Evolutionary conservation across 768 basidiomycete species (phyloP), one percentile per base, ranked within the genome.

Genomic region (Boletus sp.): DNA sequence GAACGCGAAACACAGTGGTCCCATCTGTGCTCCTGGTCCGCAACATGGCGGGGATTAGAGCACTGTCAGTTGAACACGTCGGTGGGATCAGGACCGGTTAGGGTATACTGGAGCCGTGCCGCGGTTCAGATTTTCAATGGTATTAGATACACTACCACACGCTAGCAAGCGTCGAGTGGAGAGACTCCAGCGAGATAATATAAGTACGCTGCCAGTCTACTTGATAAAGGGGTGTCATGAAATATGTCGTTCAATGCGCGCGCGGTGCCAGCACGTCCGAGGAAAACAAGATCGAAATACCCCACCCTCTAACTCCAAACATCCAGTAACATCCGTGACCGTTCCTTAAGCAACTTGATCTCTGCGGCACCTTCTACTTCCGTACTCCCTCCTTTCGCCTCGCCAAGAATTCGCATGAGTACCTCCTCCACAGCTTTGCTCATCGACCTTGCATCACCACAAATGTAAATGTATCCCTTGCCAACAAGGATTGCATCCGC

Each of bases 381-480:
- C 1, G 82, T 85, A 19, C 79, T 84, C 21, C 95, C 97, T 37
- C 93, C 93, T 79, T 97, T 98, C 6, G 93, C 93, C 70, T 95
- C 90, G 11, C 89, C 97, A 19, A 99, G 79, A 59, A 93, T 87
- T 58, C 76, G 78, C 53, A 86, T 86, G 39, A 99, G 76, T 42
- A 85, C 81, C 61, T 96, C 93, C 73, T 99, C 97, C 21, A 99
- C 97, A 40, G 88, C 83, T 71, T 93, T 94, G 71, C 87, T 87
- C 97, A 99, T 99, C 71, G 80, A 83, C 81, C 92, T 96, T 51
- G 94, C 95, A 64, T 98, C 95, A 65, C 95, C 95, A 63, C 95
- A 98, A 58, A 98, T 91, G 72, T 98, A 98, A 3, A 97, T 81
- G 71, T 95, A 96, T n/a, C 92, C 97, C 75, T 98, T 93, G 71